Conservation (phyloP, 1,284 basidiomycete species). For the Cystobasidium slooffiae region DNA sequence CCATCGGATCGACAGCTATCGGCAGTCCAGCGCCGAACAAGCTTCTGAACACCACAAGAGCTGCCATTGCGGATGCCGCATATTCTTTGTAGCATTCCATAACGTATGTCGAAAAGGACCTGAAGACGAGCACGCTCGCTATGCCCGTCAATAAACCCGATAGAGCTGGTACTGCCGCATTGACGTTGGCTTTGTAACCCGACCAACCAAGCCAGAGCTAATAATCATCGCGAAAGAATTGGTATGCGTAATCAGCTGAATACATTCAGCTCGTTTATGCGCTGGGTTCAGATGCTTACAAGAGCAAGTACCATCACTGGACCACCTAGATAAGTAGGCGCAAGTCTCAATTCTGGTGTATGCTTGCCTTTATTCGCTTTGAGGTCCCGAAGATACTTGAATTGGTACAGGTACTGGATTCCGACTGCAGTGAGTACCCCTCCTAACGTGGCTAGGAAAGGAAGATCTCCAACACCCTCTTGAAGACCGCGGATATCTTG, state of each 20-base stretch:
- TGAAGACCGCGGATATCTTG: constrained; percentile 52
- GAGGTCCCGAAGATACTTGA: constrained; percentile 51
- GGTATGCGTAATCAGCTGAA: constrained; percentile 3
- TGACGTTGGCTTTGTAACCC: constrained; percentile 42
- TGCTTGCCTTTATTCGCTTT: constrained; percentile 48
- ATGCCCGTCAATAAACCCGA: constrained; percentile 55
- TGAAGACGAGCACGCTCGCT: constrained; percentile 54
- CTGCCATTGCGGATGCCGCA: constrained; percentile 56
- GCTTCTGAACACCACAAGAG: constrained; percentile 56
- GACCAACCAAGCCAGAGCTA: constrained; percentile 52
- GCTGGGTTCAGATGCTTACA: not conserved
- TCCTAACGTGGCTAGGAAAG: constrained; percentile 56
- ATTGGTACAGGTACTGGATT: constrained; percentile 46
- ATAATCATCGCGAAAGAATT: constrained; percentile 50
- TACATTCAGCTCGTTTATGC: not conserved
- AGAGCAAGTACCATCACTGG: constrained; percentile 54
- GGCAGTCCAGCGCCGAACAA: constrained; percentile 55
- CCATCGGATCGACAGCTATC: constrained; percentile 51
- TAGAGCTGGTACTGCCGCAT: constrained; percentile 51
- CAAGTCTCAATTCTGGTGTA: constrained; percentile 51
- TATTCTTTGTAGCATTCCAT: constrained; percentile 57
- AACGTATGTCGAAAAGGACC: constrained; percentile 55
- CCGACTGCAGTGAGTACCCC: constrained; percentile 50
- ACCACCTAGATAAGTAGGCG: constrained; percentile 54
- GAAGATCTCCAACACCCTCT: constrained; percentile 53